Evolutionary conservation across 2,329 filamentous ascomycete genomes (phyloP).

Genomic region (Metarhizium guizhouense): DNA sequence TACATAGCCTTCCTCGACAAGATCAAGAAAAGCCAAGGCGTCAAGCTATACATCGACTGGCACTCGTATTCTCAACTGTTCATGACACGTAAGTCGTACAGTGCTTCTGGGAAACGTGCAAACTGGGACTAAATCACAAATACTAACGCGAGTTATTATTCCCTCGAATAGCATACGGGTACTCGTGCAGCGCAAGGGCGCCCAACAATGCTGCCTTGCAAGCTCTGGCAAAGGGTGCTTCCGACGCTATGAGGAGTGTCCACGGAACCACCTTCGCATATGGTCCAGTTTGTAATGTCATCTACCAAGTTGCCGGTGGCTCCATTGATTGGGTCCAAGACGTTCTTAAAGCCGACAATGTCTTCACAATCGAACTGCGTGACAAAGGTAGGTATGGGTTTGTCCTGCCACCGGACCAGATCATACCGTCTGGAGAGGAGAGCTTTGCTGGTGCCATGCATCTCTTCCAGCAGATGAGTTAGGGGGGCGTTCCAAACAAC

Average conservation of each 20-base stretch:
- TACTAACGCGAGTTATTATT: constrained; percentile 23
- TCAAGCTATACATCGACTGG: constrained; percentile 56
- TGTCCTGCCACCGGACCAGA: constrained; percentile 32
- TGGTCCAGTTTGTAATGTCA: constrained; percentile 49
- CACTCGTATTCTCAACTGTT: constrained; percentile 56
- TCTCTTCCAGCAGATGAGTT: constrained; percentile 37
- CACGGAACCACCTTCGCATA: constrained; percentile 31
- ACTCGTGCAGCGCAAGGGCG: constrained; percentile 40
- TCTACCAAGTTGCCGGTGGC: constrained; percentile 46
- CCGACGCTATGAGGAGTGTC: constrained; percentile 38
- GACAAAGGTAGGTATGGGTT: constrained; percentile 31
- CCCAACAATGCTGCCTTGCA: constrained; percentile 39
- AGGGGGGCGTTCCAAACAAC: not conserved
- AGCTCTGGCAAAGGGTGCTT: constrained; percentile 36
- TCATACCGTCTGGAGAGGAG: constrained; percentile 34
- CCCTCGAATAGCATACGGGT: constrained; percentile 48
- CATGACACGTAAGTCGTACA: constrained; percentile 47
- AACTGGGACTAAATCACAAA: not conserved
- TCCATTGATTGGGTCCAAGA: constrained; percentile 37
- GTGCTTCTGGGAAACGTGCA: not conserved
- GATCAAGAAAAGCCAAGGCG: constrained; percentile 30
- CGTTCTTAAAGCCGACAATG: constrained; percentile 30
- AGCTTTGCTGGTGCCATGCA: constrained; percentile 47
- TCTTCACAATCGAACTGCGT: constrained; percentile 31
- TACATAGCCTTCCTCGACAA: constrained; percentile 29